A percentile compares a stretch with the other conserved stretches of the same genome.
Evolutionary conservation across 2,329 filamentous ascomycete species (phyloP).

Genomic region (Penicillium sp.): DNA sequence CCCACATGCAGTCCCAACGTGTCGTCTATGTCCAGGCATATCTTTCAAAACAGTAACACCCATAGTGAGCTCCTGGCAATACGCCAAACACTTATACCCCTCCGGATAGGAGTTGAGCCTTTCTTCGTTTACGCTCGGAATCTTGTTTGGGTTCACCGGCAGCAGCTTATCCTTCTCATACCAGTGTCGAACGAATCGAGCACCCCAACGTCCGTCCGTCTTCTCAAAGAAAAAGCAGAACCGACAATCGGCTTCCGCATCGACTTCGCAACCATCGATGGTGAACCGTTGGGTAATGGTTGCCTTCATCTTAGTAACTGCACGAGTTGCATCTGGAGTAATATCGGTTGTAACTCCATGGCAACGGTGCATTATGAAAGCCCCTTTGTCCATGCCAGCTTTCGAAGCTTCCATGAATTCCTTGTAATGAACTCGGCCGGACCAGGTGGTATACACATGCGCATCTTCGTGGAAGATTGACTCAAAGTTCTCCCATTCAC

Average conservation of each 20-base stretch:
- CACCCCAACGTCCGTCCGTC: slow-evolving; percentile 47
- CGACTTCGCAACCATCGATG: slow-evolving; percentile 48
- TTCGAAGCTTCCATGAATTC: slow-evolving; percentile 57
- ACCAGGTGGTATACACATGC: slow-evolving; percentile 58
- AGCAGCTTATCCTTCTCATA: slow-evolving; percentile 60
- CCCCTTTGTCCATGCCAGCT: slow-evolving; percentile 55
- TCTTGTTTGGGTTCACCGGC: slow-evolving; percentile 47
- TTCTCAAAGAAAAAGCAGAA: slow-evolving; percentile 55
- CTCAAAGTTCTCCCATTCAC: slow-evolving; percentile 58
- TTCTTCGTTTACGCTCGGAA: slow-evolving; percentile 48
- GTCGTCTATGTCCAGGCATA: slow-evolving; percentile 51
- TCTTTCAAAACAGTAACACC: slow-evolving; percentile 49
- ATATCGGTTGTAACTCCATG: slow-evolving; percentile 52
- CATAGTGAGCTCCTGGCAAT: slow-evolving; percentile 52
- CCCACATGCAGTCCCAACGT: slow-evolving; percentile 38
- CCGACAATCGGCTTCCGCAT: slow-evolving; percentile 53
- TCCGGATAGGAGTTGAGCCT: slow-evolving; percentile 46
- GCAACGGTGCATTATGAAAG: slow-evolving; percentile 61
- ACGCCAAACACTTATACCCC: slow-evolving; percentile 52
- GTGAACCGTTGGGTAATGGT: slow-evolving; percentile 56
- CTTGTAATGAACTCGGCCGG: slow-evolving; percentile 46
- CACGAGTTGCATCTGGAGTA: slow-evolving; percentile 42
- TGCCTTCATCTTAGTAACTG: slow-evolving; percentile 57
- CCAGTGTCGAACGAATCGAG: slow-evolving; percentile 53
- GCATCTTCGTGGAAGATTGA: slow-evolving; percentile 57